Conservation (phyloP, 371 early-diverging fungal species). For the Syncephalastrum sp. region DNA sequence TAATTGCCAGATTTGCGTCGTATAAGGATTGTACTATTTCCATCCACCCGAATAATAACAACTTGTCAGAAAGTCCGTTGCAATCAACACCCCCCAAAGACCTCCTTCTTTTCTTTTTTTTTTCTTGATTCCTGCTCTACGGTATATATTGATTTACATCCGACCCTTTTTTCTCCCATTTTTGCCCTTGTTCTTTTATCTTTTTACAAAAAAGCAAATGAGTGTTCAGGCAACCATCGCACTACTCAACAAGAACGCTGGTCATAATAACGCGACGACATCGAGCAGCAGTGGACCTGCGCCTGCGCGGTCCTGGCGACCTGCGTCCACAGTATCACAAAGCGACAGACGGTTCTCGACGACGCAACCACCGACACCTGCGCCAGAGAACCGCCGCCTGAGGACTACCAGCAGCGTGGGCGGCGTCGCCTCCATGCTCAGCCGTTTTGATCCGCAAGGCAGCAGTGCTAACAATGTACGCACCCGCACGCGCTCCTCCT, state of each 20-base stretch:
- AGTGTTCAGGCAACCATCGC: constrained; percentile 44
- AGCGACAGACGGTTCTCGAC: background rate
- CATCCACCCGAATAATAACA: no score
- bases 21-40: no score
- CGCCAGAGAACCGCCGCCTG: background rate
- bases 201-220: constrained; percentile 14
- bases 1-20: no score
- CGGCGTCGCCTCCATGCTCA: constrained; percentile 24
- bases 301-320: no score
- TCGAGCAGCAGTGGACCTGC: background rate
- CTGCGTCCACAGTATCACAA: constrained; percentile 1
- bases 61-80: no score
- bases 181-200: no score
- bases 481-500: background rate
- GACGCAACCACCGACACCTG: background rate
- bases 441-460: constrained; percentile 21
- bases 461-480: background rate
- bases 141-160: background rate
- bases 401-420: constrained; percentile 5
- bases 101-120: constrained; percentile 9
- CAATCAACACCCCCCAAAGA: background rate
- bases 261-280: background rate
- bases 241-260: constrained; percentile 27
- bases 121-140: constrained; percentile 1
- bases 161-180: no score